Conservation (phyloP, 2,329 filamentous ascomycete species). For the Huntiella bhutanensis region DNA sequence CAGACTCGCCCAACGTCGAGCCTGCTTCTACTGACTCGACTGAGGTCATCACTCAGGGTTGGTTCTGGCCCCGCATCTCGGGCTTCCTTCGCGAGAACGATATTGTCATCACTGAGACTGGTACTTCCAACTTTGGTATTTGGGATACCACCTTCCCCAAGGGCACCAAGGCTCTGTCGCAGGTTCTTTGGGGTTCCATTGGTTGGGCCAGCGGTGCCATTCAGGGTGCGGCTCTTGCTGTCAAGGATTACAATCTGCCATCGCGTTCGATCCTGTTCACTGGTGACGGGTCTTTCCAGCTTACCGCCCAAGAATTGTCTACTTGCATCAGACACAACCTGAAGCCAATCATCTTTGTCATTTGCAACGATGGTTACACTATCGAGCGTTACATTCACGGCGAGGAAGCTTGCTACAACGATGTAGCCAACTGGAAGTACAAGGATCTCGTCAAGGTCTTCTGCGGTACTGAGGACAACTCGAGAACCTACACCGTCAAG, state of each 20-base stretch:
- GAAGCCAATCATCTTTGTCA: conserved; percentile 64
- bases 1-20: conserved; percentile 18
- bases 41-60: conserved; percentile 44
- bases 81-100: conserved; percentile 55
- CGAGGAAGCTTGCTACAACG: conserved; percentile 62
- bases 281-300: conserved; percentile 74
- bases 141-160: conserved; percentile 67
- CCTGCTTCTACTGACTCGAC: conserved; percentile 26
- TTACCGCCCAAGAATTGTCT: conserved; percentile 67
- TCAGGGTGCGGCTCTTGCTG: conserved; percentile 52
- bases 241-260: conserved; percentile 40
- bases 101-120: conserved; percentile 70
- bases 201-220: conserved; percentile 40
- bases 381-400: conserved; percentile 82
- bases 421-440: conserved; percentile 59
- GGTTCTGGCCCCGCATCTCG: conserved; percentile 60
- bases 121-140: conserved; percentile 74
- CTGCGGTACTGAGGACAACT: conserved; percentile 36
- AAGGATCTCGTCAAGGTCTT: conserved; percentile 49
- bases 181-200: conserved; percentile 55
- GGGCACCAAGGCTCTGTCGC: conserved; percentile 61
- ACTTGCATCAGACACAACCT: conserved; percentile 64
- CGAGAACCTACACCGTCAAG: conserved; percentile 46
- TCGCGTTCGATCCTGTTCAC: conserved; percentile 65
- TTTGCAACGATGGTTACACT: conserved; percentile 78